These are phyloP conservation scores for Pythium rhizo-oryzae DNA, from an alignment of 352 stramenopile species.

Conservation along the genomic window DNA sequence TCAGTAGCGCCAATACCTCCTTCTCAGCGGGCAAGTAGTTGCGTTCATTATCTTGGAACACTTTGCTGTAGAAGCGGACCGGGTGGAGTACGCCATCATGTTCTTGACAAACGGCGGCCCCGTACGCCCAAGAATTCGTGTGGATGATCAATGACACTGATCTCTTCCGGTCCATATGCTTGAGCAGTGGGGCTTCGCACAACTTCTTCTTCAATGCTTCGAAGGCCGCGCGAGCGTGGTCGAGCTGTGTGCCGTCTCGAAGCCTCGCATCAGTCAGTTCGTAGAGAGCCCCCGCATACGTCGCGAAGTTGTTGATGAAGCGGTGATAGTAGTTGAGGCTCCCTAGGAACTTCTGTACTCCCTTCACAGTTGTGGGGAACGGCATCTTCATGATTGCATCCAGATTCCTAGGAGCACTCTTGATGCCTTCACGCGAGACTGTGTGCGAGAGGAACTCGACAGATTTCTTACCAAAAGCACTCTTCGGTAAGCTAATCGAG, in stretches of 20 bases:
- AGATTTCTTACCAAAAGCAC: constrained; percentile 16
- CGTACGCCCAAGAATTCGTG: constrained; percentile 22
- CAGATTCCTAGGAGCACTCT: constrained; percentile 1
- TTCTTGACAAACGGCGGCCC: constrained; percentile 13
- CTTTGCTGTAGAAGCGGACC: constrained; percentile 17
- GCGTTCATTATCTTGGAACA: constrained; percentile 14
- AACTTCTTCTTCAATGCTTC: constrained; percentile 19
- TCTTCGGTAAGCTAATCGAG: constrained; percentile 32
- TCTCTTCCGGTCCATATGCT: neutral
- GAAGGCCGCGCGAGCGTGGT: constrained; percentile 11
- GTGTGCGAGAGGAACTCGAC: constrained; percentile 21
- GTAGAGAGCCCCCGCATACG: constrained; percentile 8
- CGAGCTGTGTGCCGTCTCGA: constrained; percentile 3
- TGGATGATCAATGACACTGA: constrained; percentile 15
- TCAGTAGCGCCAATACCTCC: constrained; percentile 25
- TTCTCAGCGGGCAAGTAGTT: constrained; percentile 11
- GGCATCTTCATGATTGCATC: constrained; percentile 7
- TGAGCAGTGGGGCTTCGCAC: constrained; percentile 1
- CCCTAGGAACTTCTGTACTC: constrained; percentile 24
- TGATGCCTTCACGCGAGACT: neutral
- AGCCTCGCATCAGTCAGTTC: constrained; percentile 18
- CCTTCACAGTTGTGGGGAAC: constrained; percentile 21
- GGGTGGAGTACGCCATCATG: constrained; percentile 8
- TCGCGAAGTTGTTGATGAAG: constrained; percentile 25
- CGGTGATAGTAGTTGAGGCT: constrained; percentile 25